These are phyloP conservation scores for Plenodomus lindquistii DNA, from an alignment of 2,329 filamentous ascomycete species.

Conservation along the genomic window DNA sequence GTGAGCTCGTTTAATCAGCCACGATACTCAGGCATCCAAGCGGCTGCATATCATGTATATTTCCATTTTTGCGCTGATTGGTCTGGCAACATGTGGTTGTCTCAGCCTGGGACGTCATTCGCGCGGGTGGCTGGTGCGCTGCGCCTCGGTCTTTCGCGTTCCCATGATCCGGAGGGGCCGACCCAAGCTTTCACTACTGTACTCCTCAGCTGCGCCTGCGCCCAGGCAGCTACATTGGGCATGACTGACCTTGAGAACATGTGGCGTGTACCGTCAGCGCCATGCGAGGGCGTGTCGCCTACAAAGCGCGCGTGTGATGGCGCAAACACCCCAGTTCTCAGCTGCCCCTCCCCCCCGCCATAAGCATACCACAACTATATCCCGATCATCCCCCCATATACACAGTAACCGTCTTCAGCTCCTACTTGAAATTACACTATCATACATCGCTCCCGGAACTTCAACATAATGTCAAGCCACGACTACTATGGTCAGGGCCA, in stretches of 20 bases:
- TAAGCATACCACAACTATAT: constrained; percentile 16
- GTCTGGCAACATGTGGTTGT: too few relatives aligned
- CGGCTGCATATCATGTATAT: too few relatives aligned
- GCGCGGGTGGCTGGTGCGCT: neutral
- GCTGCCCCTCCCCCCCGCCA: constrained; percentile 25
- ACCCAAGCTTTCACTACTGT: constrained; percentile 13
- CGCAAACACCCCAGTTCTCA: constrained; percentile 17
- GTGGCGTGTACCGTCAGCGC: constrained; percentile 21
- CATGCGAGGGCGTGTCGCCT: constrained; percentile 17
- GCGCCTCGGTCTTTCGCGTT: neutral
- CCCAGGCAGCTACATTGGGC: constrained; percentile 15
- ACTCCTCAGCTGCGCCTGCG: constrained; percentile 25
- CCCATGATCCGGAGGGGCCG: neutral
- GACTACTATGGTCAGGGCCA: constrained; percentile 42
- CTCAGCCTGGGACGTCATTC: too few relatives aligned
- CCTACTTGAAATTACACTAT: neutral
- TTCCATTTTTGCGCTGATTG: too few relatives aligned
- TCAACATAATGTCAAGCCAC: constrained; percentile 25
- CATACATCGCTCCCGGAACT: neutral
- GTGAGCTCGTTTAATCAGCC: too few relatives aligned
- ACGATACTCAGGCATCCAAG: too few relatives aligned
- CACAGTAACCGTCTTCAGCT: neutral
- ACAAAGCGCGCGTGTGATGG: constrained; percentile 27
- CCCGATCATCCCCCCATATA: constrained; percentile 7
- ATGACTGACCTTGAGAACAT: constrained; percentile 10